phyloP scores from a whole-genome alignment of 169 alveolate species.

The Haemoproteus tartakovskyi region DNA sequence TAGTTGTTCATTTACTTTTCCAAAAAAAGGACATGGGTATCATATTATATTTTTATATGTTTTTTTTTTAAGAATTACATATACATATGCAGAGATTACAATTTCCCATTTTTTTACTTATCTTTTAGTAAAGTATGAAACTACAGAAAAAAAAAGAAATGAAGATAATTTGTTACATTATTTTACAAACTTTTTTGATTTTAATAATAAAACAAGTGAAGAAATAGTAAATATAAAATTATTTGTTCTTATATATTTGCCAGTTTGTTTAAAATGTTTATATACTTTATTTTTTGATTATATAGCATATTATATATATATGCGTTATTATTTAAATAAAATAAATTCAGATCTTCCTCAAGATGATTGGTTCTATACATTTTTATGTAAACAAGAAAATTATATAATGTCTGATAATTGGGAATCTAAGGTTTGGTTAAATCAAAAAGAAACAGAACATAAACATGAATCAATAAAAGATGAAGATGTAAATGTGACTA shows the following conservation, averaged over 20 bases:
- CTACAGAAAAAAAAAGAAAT: slow-evolving; percentile 13
- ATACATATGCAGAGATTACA: slow-evolving; percentile 63
- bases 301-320: slow-evolving; percentile 54
- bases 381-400: too few relatives aligned
- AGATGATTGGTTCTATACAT: too few relatives aligned
- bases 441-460: too few relatives aligned
- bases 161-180: slow-evolving; percentile 59
- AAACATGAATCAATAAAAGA: too few relatives aligned
- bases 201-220: slow-evolving; percentile 31
- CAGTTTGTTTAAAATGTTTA: slow-evolving; percentile 61
- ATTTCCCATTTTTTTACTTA: slow-evolving; percentile 60
- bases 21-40: too few relatives aligned
- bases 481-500: too few relatives aligned
- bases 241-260: slow-evolving; percentile 53
- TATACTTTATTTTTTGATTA: slow-evolving; percentile 64
- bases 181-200: slow-evolving; percentile 47
- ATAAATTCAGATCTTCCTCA: slow-evolving; percentile 28
- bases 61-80: slow-evolving; percentile 62
- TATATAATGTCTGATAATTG: too few relatives aligned
- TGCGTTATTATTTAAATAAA: slow-evolving; percentile 38
- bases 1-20: too few relatives aligned
- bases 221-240: slow-evolving; percentile 46
- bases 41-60: slow-evolving; percentile 52
- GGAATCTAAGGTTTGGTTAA: too few relatives aligned
- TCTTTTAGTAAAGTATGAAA: slow-evolving; percentile 44